Base-by-base conservation (phyloP, 1,139 yeast genomes). In the Wickerhamiella pararugosa region DNA sequence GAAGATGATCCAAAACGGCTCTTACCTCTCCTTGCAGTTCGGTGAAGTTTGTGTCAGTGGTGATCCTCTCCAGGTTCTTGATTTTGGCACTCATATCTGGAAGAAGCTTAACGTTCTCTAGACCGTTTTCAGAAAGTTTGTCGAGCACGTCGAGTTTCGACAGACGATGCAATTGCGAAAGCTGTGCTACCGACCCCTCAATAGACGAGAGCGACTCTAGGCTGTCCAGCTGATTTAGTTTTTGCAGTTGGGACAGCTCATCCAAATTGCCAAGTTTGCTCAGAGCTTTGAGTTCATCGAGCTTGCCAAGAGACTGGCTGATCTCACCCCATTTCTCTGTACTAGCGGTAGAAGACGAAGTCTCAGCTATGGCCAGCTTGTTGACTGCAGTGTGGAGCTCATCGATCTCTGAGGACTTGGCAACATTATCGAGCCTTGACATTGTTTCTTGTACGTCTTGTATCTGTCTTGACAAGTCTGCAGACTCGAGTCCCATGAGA, bases 1-100 rank as follows among this genome's bases (percentile, higher is more conserved):
- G 27, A 37, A 49, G 25, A 11, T 49, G 51, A 42, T 49, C 52
- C 34, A 47, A 50, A 7, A 47, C 43, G 6, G 53, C 53, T 7
- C 51, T 43, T 6, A 49, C 44, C 29, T 50, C 53, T 9, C 53
- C 53, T 9, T 37, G 44, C 11, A 46, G 5, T 7, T 41, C 37
- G n/a, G 8, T 8, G 31, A 29, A 29, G n/a, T 29, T n/a, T 3
- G n/a, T 8, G 4, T 15, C 21, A 15, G 31, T 29, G 3, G n/a
- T n/a, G 31, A 29, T 29, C 3, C 31, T 29, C 31, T 29, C 31
- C 31, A 29, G 4, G 31, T n/a, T 29, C 3, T 29, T n/a, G 8
- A 29, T 8, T 29, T 29, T 29, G 31, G 21, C 21, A 15, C 21
- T 15, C 31, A n/a, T 8, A 29, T 8, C 31, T 29, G 31, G 31